Evolutionary conservation across 495 filamentous ascomycete genomes (phyloP), one percentile per base, ranked within the genome.

Genomic region (Trichoderma gamsii): DNA sequence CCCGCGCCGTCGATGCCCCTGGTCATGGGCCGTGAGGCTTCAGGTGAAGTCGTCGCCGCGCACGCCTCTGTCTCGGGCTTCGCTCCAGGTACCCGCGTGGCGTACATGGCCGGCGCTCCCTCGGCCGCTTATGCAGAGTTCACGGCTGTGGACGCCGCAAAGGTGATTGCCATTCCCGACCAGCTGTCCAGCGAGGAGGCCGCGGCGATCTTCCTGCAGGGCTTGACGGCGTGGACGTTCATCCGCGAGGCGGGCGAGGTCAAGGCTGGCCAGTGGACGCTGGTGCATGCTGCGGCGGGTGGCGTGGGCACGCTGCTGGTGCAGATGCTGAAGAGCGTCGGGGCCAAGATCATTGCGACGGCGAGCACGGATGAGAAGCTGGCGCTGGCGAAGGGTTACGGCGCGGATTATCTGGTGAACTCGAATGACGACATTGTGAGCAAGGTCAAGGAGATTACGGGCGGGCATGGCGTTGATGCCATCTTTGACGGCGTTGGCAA

Each of bases 401-500:
- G 92, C 32, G 91, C 91, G 0, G 84, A 89, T 70, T 85, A 88
- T 70, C 82, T 90, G 63, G 83, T 97, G 67, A 88, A 92, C 73
- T 94, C 90, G 72, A 80, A 82, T 18, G 89, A 91, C 69, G 86
- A 90, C 70, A 88, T 91, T 72, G 82, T 87, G 27, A 76, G 81
- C 66, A 75, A 78, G 74, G 88, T 94, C 2, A 84, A 83, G 74
- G 88, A 93, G 73, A 86, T 90, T 52, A 95, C 92, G 1, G 79
- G 77, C 16, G 87, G 88, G 1, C 73, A 84, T 63, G 95, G 95
- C 12, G 90, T 92, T 2, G 81, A 81, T 69, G 92, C 89, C 12
- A 88, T 97, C 13, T 97, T 93, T 77, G 95, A 99, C 76, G 89
- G 90, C 23, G 92, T 97, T 21, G 95, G 95, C 11, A 89, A 89